Percentiles rank a stretch among this genome's conserved stretches.
phyloP scores from a whole-genome alignment of 2,329 filamentous ascomycete species.

The Ceratocystiopsis brevicomis region DNA sequence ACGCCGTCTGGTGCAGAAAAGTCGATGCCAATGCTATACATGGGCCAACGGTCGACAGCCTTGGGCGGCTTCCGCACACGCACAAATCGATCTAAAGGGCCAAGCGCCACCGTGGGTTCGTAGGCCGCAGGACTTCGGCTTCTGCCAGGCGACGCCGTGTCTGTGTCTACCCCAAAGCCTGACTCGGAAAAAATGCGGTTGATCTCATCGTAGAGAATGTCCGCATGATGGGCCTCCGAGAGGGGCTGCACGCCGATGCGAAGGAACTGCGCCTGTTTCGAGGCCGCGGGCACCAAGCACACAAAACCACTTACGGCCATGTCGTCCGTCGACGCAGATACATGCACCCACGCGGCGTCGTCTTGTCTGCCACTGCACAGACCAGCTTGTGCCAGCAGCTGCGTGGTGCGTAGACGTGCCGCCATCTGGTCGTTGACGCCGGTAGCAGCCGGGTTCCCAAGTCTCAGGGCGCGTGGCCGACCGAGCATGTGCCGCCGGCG shows the following conservation, averaged over 20 bases:
- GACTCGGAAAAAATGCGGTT: constrained; percentile 63
- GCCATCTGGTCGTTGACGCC: too few relatives aligned
- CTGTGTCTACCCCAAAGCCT: constrained; percentile 40
- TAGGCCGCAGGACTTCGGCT: too few relatives aligned
- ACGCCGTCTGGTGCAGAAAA: constrained; percentile 11
- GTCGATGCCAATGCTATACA: constrained; percentile 63
- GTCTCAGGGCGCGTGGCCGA: too few relatives aligned
- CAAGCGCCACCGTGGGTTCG: background rate
- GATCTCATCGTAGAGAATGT: constrained; percentile 55
- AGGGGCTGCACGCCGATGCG: constrained; percentile 57
- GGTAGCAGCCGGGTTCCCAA: too few relatives aligned
- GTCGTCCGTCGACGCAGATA: constrained; percentile 44
- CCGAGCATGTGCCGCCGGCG: constrained; percentile 11
- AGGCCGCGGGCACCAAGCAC: constrained; percentile 50
- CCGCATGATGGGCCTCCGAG: constrained; percentile 32
- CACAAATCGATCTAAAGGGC: constrained; percentile 20
- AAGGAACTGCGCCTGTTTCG: constrained; percentile 60
- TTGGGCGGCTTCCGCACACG: constrained; percentile 32
- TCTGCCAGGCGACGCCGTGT: too few relatives aligned
- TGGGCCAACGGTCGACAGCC: constrained; percentile 64
- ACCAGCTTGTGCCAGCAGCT: constrained; percentile 46
- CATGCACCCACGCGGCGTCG: constrained; percentile 43
- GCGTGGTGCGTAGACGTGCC: constrained; percentile 17
- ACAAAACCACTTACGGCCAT: constrained; percentile 52
- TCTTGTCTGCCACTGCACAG: constrained; percentile 21